Conservation (phyloP, 495 filamentous ascomycete genomes). For the Penicillium soppii region DNA sequence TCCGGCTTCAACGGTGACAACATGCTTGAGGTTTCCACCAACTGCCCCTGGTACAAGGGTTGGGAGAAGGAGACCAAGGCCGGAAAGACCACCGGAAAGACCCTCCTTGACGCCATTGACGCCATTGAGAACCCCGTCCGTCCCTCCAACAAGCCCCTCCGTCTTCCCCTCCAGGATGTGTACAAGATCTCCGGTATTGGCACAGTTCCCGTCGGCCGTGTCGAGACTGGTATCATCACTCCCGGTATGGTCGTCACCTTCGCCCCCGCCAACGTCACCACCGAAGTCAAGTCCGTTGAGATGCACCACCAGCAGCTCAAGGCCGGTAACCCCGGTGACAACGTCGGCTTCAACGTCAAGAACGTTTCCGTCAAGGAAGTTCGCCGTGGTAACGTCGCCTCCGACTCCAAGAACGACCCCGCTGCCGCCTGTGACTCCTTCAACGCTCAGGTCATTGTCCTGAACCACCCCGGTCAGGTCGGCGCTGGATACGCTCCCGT, state of each 20-base stretch:
- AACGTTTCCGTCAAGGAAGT: slow-evolving; percentile 99
- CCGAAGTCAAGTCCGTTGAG: slow-evolving; percentile 99
- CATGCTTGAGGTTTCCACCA: slow-evolving; percentile 90
- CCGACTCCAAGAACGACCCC: slow-evolving; percentile 99
- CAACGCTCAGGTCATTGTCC: slow-evolving; percentile 99
- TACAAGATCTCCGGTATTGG: slow-evolving; percentile 99
- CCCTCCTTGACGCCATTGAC: slow-evolving; percentile 98
- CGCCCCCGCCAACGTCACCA: slow-evolving; percentile 97
- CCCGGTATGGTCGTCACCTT: slow-evolving; percentile 89
- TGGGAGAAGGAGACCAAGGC: slow-evolving; percentile 99
- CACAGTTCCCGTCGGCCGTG: slow-evolving; percentile 99
- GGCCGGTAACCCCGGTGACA: slow-evolving; percentile 97
- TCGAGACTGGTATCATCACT: slow-evolving; percentile 98
- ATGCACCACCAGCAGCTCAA: slow-evolving; percentile 99
- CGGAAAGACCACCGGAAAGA: slow-evolving; percentile 89
- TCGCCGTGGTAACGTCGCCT: slow-evolving; percentile 98
- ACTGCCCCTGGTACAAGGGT: slow-evolving; percentile 99
- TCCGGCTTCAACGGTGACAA: slow-evolving; percentile 99
- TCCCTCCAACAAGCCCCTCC: slow-evolving; percentile 85
- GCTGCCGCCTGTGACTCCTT: slow-evolving; percentile 84
- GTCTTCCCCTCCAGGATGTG: slow-evolving; percentile 99
- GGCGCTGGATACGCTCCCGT: slow-evolving; percentile 98
- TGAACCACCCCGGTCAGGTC: slow-evolving; percentile 99
- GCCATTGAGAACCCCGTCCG: slow-evolving; percentile 89
- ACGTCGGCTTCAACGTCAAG: slow-evolving; percentile 99